Evolutionary conservation across 2,329 filamentous ascomycete species (phyloP), one percentile per base, ranked within the genome.

Genomic region (Rutstroemia sp.): DNA sequence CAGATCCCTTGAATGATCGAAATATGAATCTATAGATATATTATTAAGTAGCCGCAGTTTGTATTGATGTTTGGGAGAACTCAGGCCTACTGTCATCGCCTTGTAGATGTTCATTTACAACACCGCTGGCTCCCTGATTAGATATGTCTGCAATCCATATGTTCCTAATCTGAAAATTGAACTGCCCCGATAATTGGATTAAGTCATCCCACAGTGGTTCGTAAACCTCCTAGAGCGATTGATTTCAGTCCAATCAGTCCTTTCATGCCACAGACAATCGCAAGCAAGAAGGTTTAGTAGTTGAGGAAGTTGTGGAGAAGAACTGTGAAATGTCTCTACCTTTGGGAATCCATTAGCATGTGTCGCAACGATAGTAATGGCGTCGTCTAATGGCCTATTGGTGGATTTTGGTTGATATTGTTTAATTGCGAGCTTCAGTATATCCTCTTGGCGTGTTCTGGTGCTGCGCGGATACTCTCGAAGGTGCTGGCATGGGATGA

Each of bases 321-420:
- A 10, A 27, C 41, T 14, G 12, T 4, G 9, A 30, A 12, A 23
- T n/a, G 5, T 19, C 23, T 41, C 51, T 70, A 88, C 88, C 79
- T 96, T 97, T 16, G 89, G 88, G 63, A 96, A 96, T 10, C 87
- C 92, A 74, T 96, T 96, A 49, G 90, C 92, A 73, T 96, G 92
- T 4, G 86, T 86, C 10, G 81, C 90, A 54, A 97, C 83, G 58
- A 96, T 84, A n/a, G 90, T 96, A 9, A 96, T 75, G 70, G 94
- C 89, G 0, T 82, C 80, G 60, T 82, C 77, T 3, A 7, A 2
- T 0, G 89, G 86, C 23, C 74, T 71, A 0, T 76, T 78, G 64
- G 92, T 90, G 67, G 86, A 79, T 54, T 82, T 75, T 1, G 92
- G 92, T 0, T 81, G 87, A 69, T 97, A 97, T 69, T 96, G 89